phyloP scores from a whole-genome alignment of 441 rosid genomes.

The Manihot esculenta region DNA sequence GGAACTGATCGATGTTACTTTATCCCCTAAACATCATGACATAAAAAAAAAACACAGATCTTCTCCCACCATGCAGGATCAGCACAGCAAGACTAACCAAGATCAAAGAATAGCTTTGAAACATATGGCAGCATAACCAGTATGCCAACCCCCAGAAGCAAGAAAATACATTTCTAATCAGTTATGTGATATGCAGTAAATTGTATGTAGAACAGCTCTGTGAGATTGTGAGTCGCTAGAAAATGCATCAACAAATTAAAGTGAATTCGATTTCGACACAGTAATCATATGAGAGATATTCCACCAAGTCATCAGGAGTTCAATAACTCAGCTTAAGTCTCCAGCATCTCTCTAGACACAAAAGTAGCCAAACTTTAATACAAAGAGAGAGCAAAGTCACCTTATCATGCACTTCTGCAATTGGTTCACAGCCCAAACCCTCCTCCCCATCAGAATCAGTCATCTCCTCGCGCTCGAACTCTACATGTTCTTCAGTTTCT shows the following conservation, averaged over 20 bases:
- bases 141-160: neutral
- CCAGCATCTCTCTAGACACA: neutral
- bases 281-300: neutral
- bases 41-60: neutral
- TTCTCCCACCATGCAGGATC: neutral
- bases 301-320: neutral
- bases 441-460: constrained; percentile 95
- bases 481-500: constrained; percentile 86
- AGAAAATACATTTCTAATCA: neutral
- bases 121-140: neutral
- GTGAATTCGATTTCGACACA: neutral
- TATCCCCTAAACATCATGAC: neutral
- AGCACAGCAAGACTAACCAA: too few species aligned
- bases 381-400: constrained; percentile 34
- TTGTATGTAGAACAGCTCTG: neutral
- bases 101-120: neutral
- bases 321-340: neutral
- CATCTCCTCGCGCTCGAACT: constrained; percentile 99
- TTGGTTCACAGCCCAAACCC: constrained; percentile 50
- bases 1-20: neutral
- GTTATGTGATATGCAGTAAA: neutral
- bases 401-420: constrained; percentile 50
- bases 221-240: neutral
- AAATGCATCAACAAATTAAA: neutral
- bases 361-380: constrained; percentile 11